phyloP scores from a whole-genome alignment of 352 stramenopile species.

The Phytopythium oedochilum region DNA sequence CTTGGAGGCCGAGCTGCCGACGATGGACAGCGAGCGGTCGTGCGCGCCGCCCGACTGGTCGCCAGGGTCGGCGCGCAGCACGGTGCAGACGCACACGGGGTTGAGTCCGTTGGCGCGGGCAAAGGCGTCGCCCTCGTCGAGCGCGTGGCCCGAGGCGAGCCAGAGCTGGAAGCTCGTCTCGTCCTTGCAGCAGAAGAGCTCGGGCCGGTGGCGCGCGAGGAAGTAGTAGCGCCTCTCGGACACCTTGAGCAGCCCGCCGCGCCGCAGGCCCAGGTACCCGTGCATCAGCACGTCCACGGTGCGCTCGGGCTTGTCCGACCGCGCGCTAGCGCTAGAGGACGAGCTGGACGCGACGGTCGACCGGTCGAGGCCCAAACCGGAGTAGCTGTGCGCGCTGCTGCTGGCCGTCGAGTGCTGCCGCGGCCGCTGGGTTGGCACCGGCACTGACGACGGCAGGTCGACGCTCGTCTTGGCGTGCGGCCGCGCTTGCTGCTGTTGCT shows the following conservation, averaged over 20 bases:
- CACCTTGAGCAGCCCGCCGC: conserved; percentile 46
- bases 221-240: conserved; percentile 73
- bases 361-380: background rate
- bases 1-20: conserved; percentile 37
- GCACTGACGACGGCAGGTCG: background rate
- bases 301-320: conserved; percentile 14
- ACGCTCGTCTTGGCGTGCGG: conserved; percentile 6
- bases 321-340: background rate
- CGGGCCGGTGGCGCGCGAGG: conserved; percentile 20
- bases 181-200: conserved; percentile 62
- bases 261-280: conserved; percentile 41
- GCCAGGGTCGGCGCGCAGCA: conserved; percentile 43
- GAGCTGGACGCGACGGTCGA: background rate
- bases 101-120: conserved; percentile 21
- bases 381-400: conserved; percentile 2
- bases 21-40: conserved; percentile 44
- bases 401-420: conserved; percentile 5
- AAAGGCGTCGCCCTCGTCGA: conserved; percentile 22
- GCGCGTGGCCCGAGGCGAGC: conserved; percentile 36
- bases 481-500: background rate
- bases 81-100: conserved; percentile 36
- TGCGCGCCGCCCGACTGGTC: conserved; percentile 25
- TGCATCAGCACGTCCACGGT: conserved; percentile 32
- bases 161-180: conserved; percentile 61
- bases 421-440: background rate